Evolutionary conservation across 345 rosid genomes (phyloP), one percentile per base, ranked within the genome.

Genomic region (Boechera divaricarpa): DNA sequence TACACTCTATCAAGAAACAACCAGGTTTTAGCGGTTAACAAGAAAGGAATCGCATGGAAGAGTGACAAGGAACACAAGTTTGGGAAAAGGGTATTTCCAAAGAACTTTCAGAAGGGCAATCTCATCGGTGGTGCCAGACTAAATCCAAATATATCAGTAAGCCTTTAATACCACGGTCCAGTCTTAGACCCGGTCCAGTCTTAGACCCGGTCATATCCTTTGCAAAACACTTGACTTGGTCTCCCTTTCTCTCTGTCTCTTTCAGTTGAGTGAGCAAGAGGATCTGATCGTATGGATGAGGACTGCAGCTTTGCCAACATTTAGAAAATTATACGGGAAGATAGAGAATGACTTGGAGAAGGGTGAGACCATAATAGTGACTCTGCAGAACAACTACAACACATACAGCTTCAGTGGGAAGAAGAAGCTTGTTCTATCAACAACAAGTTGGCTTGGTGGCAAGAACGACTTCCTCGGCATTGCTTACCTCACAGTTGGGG

Each of bases 281-380:
- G 90, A 91, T 79, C 97, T 95, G 58, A 91, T 95, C 24, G 99
- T 95, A 69, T 95, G 98, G 99, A 95, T 95, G 99, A 87, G 98
- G 79, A 95, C 99, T 52, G 99, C 99, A 62, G 99, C 99, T 7
- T 85, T 95, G 76, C 99, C 99, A 63, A 95, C 99, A 39, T 95
- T 95, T 74, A 89, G 98, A 75, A 95, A 95, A 84, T 83, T 95
- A 75, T 95, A 92, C 48, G 99, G 99, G 70, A 92, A 84, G 88
- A 92, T 95, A 78, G 99, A 95, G 83, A 76, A 6, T 55, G 93
- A 95, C 78, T 96, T 95, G 52, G 49, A 82, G 55, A 70, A 28
- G 55, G 75, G 75, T 70, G 93, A 92, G 35, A 57, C 3, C 39
- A 86, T 95, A 79, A 0, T 24, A 3, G 97, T 95, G 56, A 80